Evolutionary conservation across 441 rosid species (phyloP).

Genomic region (Omphalea diandra): DNA sequence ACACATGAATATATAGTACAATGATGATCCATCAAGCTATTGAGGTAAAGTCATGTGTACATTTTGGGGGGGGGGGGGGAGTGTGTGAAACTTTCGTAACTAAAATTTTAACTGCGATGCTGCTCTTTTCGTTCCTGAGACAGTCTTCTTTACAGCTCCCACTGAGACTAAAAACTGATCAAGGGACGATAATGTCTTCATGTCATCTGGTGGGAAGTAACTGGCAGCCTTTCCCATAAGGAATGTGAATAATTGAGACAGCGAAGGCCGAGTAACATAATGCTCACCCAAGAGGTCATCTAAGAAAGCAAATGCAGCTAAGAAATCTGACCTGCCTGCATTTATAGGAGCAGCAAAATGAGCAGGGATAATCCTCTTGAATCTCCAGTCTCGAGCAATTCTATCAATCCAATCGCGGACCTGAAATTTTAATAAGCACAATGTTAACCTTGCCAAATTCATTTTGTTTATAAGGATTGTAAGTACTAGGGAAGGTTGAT

Average conservation of each 20-base stretch:
- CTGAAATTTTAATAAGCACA: constrained; percentile 37
- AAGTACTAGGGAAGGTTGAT: background rate
- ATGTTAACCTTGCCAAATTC: background rate
- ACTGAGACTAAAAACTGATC: constrained; percentile 87
- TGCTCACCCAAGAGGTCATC: constrained; percentile 82
- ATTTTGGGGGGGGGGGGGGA: background rate
- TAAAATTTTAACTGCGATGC: constrained; percentile 10
- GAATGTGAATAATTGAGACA: constrained; percentile 62
- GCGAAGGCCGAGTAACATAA: constrained; percentile 61
- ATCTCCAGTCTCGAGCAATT: constrained; percentile 78
- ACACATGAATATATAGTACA: background rate
- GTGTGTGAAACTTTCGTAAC: constrained; percentile 10
- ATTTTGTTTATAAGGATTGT: background rate
- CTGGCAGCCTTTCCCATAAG: constrained; percentile 92
- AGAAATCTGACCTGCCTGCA: constrained; percentile 77
- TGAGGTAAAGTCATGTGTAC: background rate
- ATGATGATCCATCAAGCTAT: constrained; percentile 6
- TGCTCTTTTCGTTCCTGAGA: constrained; percentile 63
- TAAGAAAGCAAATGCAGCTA: constrained; percentile 81
- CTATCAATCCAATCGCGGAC: constrained; percentile 92
- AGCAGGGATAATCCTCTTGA: constrained; percentile 88
- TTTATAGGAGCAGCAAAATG: constrained; percentile 91
- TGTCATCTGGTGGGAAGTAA: constrained; percentile 96
- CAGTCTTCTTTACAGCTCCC: constrained; percentile 89
- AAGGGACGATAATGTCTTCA: constrained; percentile 89